Evolutionary conservation across 805 yeast genomes (phyloP), one percentile per base, ranked within the genome.

Genomic region (Spathaspora hagerdaliae): DNA sequence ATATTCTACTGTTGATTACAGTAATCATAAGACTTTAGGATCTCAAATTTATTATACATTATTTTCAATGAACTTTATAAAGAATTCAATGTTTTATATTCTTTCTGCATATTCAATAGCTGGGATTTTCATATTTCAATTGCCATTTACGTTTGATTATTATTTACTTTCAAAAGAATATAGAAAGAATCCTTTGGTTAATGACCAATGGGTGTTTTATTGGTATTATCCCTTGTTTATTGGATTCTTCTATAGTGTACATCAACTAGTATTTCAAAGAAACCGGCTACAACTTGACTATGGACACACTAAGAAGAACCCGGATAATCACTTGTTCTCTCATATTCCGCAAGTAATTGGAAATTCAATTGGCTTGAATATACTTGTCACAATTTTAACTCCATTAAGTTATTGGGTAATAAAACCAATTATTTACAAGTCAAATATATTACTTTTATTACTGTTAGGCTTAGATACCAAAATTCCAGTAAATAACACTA

Each of bases 221-320:
- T 77, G 80, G 76, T 78, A 69, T 54, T 71, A 66, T 38, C 64
- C 76, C 26, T 9, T 64, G 1, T 58, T 69, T 26, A 54, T 73
- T 7, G 76, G 81, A 0, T 31, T 70, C 0, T 32, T 71, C 7
- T 85, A 83, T 58, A 55, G 82, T 7, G 41, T 69, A 1, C 81
- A 77, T 48, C 84, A 77, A 55, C 52, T 77, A 11, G 52, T 77
- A 0, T 72, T 78, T 46, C 85, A 82, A 57, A 67, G 79, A 49
- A 82, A 81, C 59, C 71, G 78, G 47, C 63, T 85, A 36, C 58
- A 63, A 1, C 77, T 83, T 59, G 55, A 62, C 39, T 69, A 68
- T 46, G 77, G 78, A 7, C 62, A 67, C 10, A 63, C 61, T 39
- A 64, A 74, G 45, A 51, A 58, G 3, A 69, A 65, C 11, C 83